phyloP scores from a whole-genome alignment of 2,329 filamentous ascomycete genomes.

The Alternaria alternata region DNA sequence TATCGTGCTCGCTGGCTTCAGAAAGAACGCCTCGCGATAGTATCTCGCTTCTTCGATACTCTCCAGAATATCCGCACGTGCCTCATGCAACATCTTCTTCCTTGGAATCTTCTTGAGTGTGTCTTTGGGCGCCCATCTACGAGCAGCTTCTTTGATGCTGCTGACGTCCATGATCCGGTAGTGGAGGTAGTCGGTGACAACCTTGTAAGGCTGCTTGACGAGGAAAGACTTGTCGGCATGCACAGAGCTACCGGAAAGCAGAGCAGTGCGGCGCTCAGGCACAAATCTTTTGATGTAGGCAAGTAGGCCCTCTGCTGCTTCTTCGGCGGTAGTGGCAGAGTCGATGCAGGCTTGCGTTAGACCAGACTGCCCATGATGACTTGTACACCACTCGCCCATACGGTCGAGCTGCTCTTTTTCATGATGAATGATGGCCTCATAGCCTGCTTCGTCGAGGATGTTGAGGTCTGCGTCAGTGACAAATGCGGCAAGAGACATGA shows the following conservation, averaged over 20 bases:
- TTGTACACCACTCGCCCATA: constrained; percentile 91
- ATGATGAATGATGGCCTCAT: constrained; percentile 81
- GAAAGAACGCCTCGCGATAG: constrained; percentile 77
- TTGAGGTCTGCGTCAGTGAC: constrained; percentile 83
- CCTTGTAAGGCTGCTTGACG: constrained; percentile 73
- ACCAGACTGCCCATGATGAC: constrained; percentile 81
- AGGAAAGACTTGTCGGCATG: constrained; percentile 90
- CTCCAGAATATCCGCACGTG: constrained; percentile 88
- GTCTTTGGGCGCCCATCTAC: constrained; percentile 76
- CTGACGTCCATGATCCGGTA: constrained; percentile 94
- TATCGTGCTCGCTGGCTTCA: constrained; percentile 14
- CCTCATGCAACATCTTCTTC: constrained; percentile 83
- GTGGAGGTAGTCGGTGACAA: constrained; percentile 79
- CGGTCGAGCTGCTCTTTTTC: constrained; percentile 71
- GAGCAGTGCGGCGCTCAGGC: constrained; percentile 69
- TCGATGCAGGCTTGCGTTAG: constrained; percentile 78
- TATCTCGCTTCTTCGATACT: constrained; percentile 92
- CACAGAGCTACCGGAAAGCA: constrained; percentile 92
- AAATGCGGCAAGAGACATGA: constrained; percentile 92
- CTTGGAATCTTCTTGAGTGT: constrained; percentile 69
- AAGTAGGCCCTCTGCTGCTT: constrained; percentile 77
- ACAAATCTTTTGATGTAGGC: constrained; percentile 78
- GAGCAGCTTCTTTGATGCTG: constrained; percentile 86
- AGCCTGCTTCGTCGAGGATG: constrained; percentile 77
- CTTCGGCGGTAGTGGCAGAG: constrained; percentile 74